Conservation (phyloP, 306 rosid genomes). For the Styphnolobium japonicum region DNA sequence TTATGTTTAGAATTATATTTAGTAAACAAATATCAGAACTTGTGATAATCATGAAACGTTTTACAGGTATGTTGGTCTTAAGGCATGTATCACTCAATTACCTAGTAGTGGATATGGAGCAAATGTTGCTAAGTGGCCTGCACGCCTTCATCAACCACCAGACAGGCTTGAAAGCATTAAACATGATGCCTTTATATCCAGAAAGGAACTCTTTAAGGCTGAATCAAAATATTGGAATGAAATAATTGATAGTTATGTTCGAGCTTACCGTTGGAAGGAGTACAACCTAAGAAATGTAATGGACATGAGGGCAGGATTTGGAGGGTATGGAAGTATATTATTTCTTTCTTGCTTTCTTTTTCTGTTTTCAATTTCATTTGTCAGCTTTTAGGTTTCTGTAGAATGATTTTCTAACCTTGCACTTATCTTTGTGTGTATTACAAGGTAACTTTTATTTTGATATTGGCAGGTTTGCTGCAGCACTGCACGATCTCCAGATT, state of each 20-base stretch:
- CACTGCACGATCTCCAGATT: constrained; percentile 49
- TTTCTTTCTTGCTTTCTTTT: background rate
- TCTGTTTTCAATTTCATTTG: background rate
- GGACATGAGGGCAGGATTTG: constrained; percentile 94
- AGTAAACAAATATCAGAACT: background rate
- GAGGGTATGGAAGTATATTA: constrained; percentile 58
- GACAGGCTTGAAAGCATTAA: constrained; percentile 79
- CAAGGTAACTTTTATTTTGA: constrained; percentile 29
- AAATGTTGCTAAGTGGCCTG: constrained; percentile 74
- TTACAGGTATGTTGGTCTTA: constrained; percentile 66
- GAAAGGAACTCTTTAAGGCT: constrained; percentile 74
- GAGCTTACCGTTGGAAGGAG: constrained; percentile 65
- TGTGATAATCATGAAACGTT: constrained; percentile 8
- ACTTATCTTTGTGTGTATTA: background rate
- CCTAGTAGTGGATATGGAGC: constrained; percentile 69
- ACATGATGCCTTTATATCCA: constrained; percentile 70
- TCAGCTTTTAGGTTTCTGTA: background rate
- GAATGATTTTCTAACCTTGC: constrained; percentile 13
- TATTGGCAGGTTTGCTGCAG: constrained; percentile 79
- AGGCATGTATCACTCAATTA: constrained; percentile 65
- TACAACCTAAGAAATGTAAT: constrained; percentile 62
- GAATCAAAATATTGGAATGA: constrained; percentile 86
- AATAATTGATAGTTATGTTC: constrained; percentile 59
- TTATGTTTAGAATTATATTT: background rate
- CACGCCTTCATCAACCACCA: constrained; percentile 69